A percentile compares a stretch with the other conserved stretches of the same genome.
Evolutionary conservation across 2,329 filamentous ascomycete species (phyloP).

Genomic region (Clarireedia sp.): DNA sequence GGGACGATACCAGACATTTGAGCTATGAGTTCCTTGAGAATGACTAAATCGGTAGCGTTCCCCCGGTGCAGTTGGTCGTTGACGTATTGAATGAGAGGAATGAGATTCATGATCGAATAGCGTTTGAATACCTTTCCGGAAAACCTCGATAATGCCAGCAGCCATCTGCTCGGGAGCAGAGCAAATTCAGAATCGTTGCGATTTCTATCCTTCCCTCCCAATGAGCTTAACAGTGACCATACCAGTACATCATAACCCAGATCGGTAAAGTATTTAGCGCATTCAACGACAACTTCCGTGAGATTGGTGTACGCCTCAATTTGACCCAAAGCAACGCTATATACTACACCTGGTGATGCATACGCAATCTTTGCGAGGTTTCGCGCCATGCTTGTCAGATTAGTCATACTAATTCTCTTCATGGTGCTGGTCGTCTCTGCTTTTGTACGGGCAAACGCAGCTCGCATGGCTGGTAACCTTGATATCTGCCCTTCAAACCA

Average conservation of each 20-base stretch:
- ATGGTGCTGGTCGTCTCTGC: constrained; percentile 78
- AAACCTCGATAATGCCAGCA: constrained; percentile 84
- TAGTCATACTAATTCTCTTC: constrained; percentile 83
- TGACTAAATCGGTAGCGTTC: constrained; percentile 84
- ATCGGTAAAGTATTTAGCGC: constrained; percentile 86
- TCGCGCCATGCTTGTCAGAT: constrained; percentile 77
- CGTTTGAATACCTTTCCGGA: constrained; percentile 83
- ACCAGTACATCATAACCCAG: constrained; percentile 88
- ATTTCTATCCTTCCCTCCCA: constrained; percentile 55
- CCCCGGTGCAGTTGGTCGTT: constrained; percentile 72
- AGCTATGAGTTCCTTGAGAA: constrained; percentile 81
- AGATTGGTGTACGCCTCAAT: constrained; percentile 93
- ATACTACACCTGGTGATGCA: constrained; percentile 84
- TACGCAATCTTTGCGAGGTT: constrained; percentile 87
- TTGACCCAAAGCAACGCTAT: constrained; percentile 79
- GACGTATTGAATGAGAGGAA: constrained; percentile 83
- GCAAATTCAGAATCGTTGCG: constrained; percentile 55
- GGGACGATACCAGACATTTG: constrained; percentile 92
- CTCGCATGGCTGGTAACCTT: constrained; percentile 66
- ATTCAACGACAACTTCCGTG: constrained; percentile 90
- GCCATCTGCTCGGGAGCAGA: constrained; percentile 79
- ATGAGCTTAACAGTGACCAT: constrained; percentile 78
- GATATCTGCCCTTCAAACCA: constrained; percentile 81
- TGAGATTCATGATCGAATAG: constrained; percentile 75
- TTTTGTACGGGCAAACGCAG: constrained; percentile 68